phyloP scores from a whole-genome alignment of 345 rosid genomes.

The Turnera subulata region DNA sequence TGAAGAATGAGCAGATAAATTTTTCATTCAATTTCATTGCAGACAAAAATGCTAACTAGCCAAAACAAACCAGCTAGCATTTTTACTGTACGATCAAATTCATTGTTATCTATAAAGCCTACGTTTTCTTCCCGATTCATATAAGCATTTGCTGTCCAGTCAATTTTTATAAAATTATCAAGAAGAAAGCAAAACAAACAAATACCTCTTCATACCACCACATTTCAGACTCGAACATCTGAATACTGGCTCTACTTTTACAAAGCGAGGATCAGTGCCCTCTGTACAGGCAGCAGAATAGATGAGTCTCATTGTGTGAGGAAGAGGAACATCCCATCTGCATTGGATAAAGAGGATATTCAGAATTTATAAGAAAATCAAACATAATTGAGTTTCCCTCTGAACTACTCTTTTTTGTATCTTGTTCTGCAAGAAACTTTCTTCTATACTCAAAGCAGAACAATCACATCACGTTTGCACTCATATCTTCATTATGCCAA shows the following conservation, averaged over 20 bases:
- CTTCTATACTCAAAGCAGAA: not conserved
- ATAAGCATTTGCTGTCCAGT: not conserved
- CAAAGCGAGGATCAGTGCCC: constrained; percentile 82
- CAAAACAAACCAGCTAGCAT: no score
- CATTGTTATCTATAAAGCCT: no score
- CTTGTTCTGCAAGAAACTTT: not conserved
- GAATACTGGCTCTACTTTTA: constrained; percentile 81
- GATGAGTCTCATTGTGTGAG: constrained; percentile 41
- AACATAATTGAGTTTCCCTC: not conserved
- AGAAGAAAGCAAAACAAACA: constrained; percentile 12
- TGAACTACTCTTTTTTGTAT: not conserved
- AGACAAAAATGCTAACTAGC: no score
- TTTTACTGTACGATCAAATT: no score
- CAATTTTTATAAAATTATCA: not conserved
- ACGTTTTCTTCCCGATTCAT: no score
- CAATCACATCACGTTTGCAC: not conserved
- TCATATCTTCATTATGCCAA: not conserved
- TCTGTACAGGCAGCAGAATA: constrained; percentile 51
- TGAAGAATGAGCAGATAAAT: no score
- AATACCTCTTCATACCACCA: constrained; percentile 68
- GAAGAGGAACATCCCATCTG: constrained; percentile 98
- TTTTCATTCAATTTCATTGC: no score
- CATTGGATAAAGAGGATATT: constrained; percentile 26
- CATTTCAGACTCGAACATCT: constrained; percentile 61
- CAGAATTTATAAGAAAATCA: not conserved